Conservation (phyloP, 2,329 filamentous ascomycete genomes). For the Alternaria tenuissima region DNA sequence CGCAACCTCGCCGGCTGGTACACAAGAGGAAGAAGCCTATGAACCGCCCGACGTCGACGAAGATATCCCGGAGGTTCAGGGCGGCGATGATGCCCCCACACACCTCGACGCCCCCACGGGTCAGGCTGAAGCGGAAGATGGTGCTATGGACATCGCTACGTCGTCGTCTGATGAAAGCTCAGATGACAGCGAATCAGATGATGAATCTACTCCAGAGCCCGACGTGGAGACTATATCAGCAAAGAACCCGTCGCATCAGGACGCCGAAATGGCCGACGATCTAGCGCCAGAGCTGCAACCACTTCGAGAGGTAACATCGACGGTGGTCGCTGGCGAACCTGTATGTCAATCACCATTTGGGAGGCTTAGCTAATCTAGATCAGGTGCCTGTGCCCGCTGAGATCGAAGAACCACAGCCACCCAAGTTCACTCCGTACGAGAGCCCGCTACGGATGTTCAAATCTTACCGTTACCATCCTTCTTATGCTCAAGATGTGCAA, state of each 20-base stretch:
- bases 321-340: constrained; percentile 16
- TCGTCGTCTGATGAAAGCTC: constrained; percentile 40
- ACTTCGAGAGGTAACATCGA: constrained; percentile 20
- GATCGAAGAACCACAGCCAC: constrained; percentile 24
- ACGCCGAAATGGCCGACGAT: constrained; percentile 45
- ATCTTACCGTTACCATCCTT: constrained; percentile 88
- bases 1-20: constrained; percentile 23
- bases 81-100: not conserved
- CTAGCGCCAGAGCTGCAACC: constrained; percentile 54
- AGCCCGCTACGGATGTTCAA: constrained; percentile 85
- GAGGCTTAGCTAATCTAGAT: constrained; percentile 25
- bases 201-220: constrained; percentile 26
- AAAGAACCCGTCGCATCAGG: constrained; percentile 19
- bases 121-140: constrained; percentile 36
- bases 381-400: constrained; percentile 23
- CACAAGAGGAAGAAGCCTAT: constrained; percentile 42
- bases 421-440: constrained; percentile 72
- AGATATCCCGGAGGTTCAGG: constrained; percentile 21
- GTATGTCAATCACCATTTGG: constrained; percentile 28
- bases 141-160: constrained; percentile 47
- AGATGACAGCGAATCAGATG: constrained; percentile 33
- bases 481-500: constrained; percentile 72
- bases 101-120: constrained; percentile 1
- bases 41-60: constrained; percentile 44
- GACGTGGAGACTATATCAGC: constrained; percentile 18